These are phyloP conservation scores for Sporothrix globosa DNA, from an alignment of 2,329 filamentous ascomycete species.

Conservation along the genomic window DNA sequence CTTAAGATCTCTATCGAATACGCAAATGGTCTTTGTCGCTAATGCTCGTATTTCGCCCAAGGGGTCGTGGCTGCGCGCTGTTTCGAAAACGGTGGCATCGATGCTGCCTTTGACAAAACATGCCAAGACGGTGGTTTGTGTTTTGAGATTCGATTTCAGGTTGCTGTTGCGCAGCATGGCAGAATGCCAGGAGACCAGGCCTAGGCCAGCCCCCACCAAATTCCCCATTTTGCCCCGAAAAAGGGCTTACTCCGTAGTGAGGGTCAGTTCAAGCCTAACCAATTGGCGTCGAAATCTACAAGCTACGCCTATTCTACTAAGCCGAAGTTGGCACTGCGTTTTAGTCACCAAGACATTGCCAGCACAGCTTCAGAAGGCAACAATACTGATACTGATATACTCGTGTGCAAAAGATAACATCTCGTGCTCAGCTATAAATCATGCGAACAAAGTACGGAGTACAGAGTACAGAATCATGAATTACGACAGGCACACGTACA, in stretches of 20 bases:
- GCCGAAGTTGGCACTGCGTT: not conserved
- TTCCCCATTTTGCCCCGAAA: not conserved
- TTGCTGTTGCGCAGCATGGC: constrained; percentile 14
- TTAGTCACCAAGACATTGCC: not conserved
- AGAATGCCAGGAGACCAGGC: constrained; percentile 14
- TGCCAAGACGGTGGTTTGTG: constrained; percentile 1
- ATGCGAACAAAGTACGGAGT: no score
- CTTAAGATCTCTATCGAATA: not conserved
- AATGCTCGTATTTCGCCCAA: not conserved
- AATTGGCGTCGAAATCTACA: constrained; percentile 7
- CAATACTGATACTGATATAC: not conserved
- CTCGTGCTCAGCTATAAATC: no score
- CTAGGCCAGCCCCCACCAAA: not conserved
- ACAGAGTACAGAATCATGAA: no score
- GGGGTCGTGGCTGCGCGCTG: not conserved
- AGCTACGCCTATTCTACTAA: not conserved
- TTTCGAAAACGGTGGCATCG: not conserved
- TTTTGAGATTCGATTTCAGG: not conserved
- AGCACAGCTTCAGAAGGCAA: not conserved
- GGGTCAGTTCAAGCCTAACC: not conserved
- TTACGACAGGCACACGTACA: no score
- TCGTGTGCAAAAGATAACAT: no score
- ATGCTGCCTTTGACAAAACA: not conserved
- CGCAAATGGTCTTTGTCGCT: not conserved
- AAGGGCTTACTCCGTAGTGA: not conserved